Conservation (phyloP, 371 early-diverging fungal genomes). For the Saksenaea vasiformis region DNA sequence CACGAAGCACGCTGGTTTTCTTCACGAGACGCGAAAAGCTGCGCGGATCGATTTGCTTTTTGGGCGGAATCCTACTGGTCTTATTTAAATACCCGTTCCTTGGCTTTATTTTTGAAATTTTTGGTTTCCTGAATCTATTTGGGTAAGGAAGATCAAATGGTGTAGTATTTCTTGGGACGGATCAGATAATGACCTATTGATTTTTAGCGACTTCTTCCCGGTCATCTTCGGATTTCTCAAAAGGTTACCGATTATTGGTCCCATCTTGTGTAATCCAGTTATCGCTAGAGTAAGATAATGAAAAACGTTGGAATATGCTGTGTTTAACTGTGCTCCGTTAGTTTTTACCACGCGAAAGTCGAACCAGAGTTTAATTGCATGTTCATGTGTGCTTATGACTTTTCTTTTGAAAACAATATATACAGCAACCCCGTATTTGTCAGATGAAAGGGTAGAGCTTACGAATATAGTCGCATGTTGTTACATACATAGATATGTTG, state of each 20-base stretch:
- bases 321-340: neutral
- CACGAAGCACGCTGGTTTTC: conserved; percentile 81
- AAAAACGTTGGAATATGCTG: neutral
- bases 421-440: too few relatives aligned
- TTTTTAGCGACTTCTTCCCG: conserved; percentile 92
- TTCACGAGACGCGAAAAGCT: conserved; percentile 82
- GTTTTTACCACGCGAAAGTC: neutral
- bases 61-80: conserved; percentile 89
- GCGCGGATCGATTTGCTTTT: conserved; percentile 88
- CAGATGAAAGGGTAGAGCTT: too few relatives aligned
- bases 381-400: too few relatives aligned
- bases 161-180: neutral
- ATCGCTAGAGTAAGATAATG: conserved; percentile 65
- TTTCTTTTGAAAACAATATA: too few relatives aligned
- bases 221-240: conserved; percentile 86
- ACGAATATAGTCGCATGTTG: too few relatives aligned
- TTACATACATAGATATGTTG: too few relatives aligned
- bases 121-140: conserved; percentile 96
- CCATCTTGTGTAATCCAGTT: conserved; percentile 79
- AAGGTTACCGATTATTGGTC: conserved; percentile 88
- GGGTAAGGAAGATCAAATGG: conserved; percentile 60
- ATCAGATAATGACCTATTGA: neutral
- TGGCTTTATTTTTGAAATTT: conserved; percentile 88
- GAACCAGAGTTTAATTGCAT: neutral
- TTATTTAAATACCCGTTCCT: conserved; percentile 86